Evolutionary conservation across 257 asterid genomes (phyloP).

Genomic region (Capsicum pubescens): DNA sequence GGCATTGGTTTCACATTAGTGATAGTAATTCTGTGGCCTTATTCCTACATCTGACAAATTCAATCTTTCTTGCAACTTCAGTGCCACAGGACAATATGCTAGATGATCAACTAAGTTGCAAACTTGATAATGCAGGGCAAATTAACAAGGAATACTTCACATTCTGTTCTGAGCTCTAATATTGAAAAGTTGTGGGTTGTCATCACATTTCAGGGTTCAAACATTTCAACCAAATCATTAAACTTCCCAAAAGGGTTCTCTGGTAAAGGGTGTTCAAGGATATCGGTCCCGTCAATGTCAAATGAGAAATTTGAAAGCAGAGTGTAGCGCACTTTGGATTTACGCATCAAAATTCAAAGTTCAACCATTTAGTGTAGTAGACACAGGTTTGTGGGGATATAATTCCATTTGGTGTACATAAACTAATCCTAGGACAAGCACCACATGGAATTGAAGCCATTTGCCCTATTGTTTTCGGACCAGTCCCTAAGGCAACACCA

Average conservation of each 20-base stretch:
- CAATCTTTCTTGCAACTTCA: too few species aligned
- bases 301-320: neutral
- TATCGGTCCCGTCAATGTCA: neutral
- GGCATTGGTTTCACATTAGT: constrained; percentile 75
- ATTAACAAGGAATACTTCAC: too few species aligned
- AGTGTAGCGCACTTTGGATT: neutral
- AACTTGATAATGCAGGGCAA: too few species aligned
- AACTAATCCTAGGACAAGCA: constrained; percentile 57
- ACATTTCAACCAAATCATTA: neutral
- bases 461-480: constrained; percentile 43
- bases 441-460: constrained; percentile 81
- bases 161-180: too few species aligned
- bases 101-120: too few species aligned
- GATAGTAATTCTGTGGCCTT: constrained; percentile 77
- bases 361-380: constrained; percentile 67
- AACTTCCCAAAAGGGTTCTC: neutral
- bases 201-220: neutral
- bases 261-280: neutral
- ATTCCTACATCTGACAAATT: constrained; percentile 50
- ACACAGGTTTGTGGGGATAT: constrained; percentile 72
- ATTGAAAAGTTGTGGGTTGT: neutral
- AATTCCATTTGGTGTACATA: constrained; percentile 64
- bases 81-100: too few species aligned
- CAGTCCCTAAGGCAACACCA: constrained; percentile 30
- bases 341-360: constrained; percentile 45